These are phyloP conservation scores for Posidonia australis DNA, from an alignment of 106 monocot genomes.

Conservation along the genomic window DNA sequence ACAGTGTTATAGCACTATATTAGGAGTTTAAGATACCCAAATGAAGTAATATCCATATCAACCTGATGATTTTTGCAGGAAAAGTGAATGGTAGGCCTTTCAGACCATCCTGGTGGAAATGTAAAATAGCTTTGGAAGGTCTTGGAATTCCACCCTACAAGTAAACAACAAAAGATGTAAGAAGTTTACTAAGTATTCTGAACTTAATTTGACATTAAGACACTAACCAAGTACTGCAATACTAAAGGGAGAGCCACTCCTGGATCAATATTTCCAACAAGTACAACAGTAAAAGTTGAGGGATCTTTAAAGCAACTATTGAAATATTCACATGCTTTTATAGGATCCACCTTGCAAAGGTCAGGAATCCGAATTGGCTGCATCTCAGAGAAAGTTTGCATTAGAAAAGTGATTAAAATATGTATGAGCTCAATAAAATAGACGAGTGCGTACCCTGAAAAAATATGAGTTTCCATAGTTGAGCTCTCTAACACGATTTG, in stretches of 20 bases:
- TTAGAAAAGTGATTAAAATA: neutral
- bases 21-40: neutral
- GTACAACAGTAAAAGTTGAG: slow-evolving; percentile 85
- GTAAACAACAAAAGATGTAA: slow-evolving; percentile 5
- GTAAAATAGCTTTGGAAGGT: slow-evolving; percentile 42
- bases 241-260: slow-evolving; percentile 60
- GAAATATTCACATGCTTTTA: slow-evolving; percentile 89
- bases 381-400: slow-evolving; percentile 11
- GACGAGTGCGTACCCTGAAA: slow-evolving; percentile 44
- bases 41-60: neutral
- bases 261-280: slow-evolving; percentile 87
- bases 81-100: slow-evolving; percentile 92
- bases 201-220: slow-evolving; percentile 4
- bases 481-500: slow-evolving; percentile 86
- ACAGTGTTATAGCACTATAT: neutral
- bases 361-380: slow-evolving; percentile 89
- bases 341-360: slow-evolving; percentile 81
- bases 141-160: slow-evolving; percentile 91
- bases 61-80: slow-evolving; percentile 81
- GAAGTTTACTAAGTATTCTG: neutral
- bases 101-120: slow-evolving; percentile 79
- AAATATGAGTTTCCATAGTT: slow-evolving; percentile 96
- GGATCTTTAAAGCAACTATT: slow-evolving; percentile 89
- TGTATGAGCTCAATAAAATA: neutral
- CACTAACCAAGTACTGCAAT: slow-evolving; percentile 83